These are phyloP conservation scores for Venturia effusa DNA, from an alignment of 2,329 filamentous ascomycete species.

Conservation along the genomic window DNA sequence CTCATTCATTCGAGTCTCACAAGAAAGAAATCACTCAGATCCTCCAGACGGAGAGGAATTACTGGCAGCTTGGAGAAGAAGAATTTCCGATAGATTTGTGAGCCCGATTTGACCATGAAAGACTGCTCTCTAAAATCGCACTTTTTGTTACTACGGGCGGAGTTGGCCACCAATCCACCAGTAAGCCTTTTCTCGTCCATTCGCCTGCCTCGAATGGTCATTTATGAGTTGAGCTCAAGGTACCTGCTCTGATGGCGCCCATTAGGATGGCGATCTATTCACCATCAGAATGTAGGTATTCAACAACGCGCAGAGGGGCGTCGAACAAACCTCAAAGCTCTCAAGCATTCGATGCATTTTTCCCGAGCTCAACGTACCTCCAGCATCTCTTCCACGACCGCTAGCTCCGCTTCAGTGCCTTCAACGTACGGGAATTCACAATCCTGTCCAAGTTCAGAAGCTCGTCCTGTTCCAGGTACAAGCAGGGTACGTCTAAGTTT, in stretches of 20 bases:
- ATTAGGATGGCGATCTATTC: background rate
- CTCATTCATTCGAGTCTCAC: no score
- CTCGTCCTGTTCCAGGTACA: no score
- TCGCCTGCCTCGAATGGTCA: background rate
- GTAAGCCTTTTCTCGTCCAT: background rate
- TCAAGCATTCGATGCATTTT: background rate
- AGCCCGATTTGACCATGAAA: no score
- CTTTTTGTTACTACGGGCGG: no score
- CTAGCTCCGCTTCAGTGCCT: background rate
- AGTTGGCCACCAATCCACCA: no score
- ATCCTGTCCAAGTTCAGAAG: no score
- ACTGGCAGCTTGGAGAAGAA: no score
- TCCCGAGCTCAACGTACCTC: background rate
- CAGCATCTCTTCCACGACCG: background rate
- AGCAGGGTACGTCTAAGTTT: background rate
- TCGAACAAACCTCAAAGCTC: background rate
- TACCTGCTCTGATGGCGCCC: background rate
- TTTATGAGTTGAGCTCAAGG: background rate
- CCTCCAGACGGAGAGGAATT: no score
- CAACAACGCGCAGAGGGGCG: background rate
- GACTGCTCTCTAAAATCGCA: no score
- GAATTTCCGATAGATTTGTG: no score
- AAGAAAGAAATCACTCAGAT: no score
- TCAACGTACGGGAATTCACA: no score
- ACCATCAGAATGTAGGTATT: background rate